A percentile compares a stretch with the other conserved stretches of the same genome.
These are phyloP conservation scores for Apiospora pterosperma DNA, from an alignment of 2,329 filamentous ascomycete genomes.

Conservation along the genomic window DNA sequence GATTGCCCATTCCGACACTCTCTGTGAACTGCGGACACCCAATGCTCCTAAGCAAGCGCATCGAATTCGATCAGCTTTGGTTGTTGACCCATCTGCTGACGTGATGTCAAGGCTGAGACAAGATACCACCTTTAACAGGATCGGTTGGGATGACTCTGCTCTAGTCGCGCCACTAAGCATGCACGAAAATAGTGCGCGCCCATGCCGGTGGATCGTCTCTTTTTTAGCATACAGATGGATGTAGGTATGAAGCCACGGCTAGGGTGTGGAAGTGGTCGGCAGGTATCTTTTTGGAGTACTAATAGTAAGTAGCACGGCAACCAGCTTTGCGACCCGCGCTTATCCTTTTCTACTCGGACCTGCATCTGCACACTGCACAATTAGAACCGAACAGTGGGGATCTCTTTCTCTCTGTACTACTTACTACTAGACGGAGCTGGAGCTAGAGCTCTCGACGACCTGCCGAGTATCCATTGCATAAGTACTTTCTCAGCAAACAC, in stretches of 20 bases:
- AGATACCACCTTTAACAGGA: background rate
- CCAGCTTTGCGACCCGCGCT: constrained; percentile 24
- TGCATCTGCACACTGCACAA: constrained; percentile 34
- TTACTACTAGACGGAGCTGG: background rate
- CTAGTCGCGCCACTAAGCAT: constrained; percentile 3
- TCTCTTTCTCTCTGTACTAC: background rate
- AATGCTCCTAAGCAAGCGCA: background rate
- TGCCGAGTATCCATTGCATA: background rate
- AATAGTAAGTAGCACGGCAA: background rate
- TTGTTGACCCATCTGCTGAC: background rate
- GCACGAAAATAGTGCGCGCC: background rate
- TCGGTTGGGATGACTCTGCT: background rate
- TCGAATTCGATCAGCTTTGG: background rate
- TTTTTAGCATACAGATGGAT: background rate
- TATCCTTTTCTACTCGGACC: constrained; percentile 39
- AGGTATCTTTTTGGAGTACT: background rate
- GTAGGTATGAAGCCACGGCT: background rate
- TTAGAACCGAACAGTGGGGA: constrained; percentile 10
- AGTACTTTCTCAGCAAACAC: background rate
- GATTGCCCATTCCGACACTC: background rate
- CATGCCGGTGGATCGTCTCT: background rate
- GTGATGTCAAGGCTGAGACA: constrained; percentile 3
- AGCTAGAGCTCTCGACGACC: background rate
- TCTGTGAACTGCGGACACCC: background rate
- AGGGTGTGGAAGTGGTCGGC: background rate